A percentile compares a stretch with the other conserved stretches of the same genome.
Conservation (phyloP, 805 yeast species). For the Hanseniaspora meyeri region DNA sequence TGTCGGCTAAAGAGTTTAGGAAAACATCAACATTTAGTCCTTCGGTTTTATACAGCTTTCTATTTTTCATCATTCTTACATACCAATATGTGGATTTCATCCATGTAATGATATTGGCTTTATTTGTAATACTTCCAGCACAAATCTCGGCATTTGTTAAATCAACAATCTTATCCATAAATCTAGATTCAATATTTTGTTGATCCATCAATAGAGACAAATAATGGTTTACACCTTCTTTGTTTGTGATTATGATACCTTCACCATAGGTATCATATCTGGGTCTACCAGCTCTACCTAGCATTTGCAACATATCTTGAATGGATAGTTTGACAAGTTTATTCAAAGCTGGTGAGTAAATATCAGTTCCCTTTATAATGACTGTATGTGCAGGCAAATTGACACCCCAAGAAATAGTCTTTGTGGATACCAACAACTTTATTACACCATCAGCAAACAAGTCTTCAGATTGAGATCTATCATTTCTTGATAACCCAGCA, state of each 20-base stretch:
- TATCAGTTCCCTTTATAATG: slow-evolving; percentile 83
- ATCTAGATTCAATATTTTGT: slow-evolving; percentile 81
- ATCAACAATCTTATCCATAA: slow-evolving; percentile 60
- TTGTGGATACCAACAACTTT: slow-evolving; percentile 78
- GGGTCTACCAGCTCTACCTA: slow-evolving; percentile 98
- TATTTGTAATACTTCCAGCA: slow-evolving; percentile 46
- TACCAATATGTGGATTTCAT: slow-evolving; percentile 64
- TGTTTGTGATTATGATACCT: slow-evolving; percentile 83
- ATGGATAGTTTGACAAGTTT: slow-evolving; percentile 86
- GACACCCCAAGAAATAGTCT: slow-evolving; percentile 96
- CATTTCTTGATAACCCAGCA: slow-evolving; percentile 69
- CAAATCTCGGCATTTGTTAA: slow-evolving; percentile 78
- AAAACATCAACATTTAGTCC: slow-evolving; percentile 6
- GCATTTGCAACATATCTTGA: slow-evolving; percentile 89
- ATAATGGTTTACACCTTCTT: slow-evolving; percentile 74
- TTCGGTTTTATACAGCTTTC: slow-evolving; percentile 46
- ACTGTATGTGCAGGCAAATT: slow-evolving; percentile 92
- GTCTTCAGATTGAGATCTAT: slow-evolving; percentile 70
- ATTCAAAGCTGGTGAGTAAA: slow-evolving; percentile 83
- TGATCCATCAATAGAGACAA: slow-evolving; percentile 84
- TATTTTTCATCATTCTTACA: slow-evolving; percentile 64
- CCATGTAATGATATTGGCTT: slow-evolving; percentile 71
- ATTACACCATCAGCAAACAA: slow-evolving; percentile 77
- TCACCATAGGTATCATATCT: slow-evolving; percentile 85
- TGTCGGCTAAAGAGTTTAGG: background rate